A percentile compares a stretch with the other conserved stretches of the same genome.
These are phyloP conservation scores for Lentinula sp. DNA, from an alignment of 768 basidiomycete species.

Conservation along the genomic window DNA sequence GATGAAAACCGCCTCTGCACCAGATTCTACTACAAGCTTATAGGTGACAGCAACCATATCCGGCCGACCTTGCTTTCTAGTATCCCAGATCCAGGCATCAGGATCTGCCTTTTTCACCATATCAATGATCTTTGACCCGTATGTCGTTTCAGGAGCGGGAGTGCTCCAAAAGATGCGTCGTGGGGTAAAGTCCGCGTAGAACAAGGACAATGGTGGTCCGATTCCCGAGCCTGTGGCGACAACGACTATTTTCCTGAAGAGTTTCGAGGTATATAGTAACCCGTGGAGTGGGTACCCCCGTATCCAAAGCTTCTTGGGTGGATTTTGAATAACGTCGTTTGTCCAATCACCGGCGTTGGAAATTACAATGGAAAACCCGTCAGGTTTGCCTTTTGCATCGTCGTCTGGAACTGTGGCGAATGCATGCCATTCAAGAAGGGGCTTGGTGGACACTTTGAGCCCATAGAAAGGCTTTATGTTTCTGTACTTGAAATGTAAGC, in stretches of 20 bases:
- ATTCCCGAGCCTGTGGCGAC: slow-evolving; percentile 53
- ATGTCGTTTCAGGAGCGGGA: slow-evolving; percentile 32
- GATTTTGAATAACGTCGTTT: slow-evolving; percentile 35
- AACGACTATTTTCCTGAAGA: slow-evolving; percentile 45
- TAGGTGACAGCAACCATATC: slow-evolving; percentile 12
- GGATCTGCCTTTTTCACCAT: slow-evolving; percentile 31
- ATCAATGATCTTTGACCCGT: slow-evolving; percentile 32
- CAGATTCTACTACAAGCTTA: slow-evolving; percentile 4
- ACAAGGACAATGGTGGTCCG: slow-evolving; percentile 34
- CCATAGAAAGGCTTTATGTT: slow-evolving; percentile 29
- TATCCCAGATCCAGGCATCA: slow-evolving; percentile 27
- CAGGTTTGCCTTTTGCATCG: slow-evolving; percentile 15
- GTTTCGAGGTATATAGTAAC: slow-evolving; percentile 39
- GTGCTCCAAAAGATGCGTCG: slow-evolving; percentile 36
- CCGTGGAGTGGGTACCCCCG: slow-evolving; percentile 47
- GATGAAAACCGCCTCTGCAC: slow-evolving; percentile 12
- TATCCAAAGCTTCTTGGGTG: slow-evolving; percentile 47
- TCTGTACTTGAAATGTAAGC: slow-evolving; percentile 49
- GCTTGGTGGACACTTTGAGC: slow-evolving; percentile 27
- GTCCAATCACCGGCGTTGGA: slow-evolving; percentile 58
- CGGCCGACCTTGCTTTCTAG: slow-evolving; percentile 9
- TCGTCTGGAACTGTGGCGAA: slow-evolving; percentile 37
- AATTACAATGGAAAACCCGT: slow-evolving; percentile 28
- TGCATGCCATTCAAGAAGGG: slow-evolving; percentile 45
- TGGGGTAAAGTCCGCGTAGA: slow-evolving; percentile 28